phyloP scores from a whole-genome alignment of 1,284 basidiomycete genomes.

The Microbotryum lychnidis-dioicae region DNA sequence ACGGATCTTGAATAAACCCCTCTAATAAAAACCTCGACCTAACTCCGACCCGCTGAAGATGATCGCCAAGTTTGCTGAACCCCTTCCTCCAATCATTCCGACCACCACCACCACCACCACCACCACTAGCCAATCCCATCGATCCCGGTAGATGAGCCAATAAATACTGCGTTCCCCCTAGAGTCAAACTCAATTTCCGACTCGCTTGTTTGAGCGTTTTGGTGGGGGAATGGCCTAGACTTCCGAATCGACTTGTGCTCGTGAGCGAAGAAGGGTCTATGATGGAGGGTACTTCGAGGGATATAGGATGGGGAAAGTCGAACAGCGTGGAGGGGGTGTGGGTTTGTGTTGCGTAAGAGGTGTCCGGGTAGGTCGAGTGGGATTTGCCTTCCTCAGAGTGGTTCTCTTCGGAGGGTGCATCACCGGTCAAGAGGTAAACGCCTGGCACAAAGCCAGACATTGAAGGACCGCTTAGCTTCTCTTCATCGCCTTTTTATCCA shows the following conservation, averaged over 20 bases:
- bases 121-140: no score
- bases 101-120: no score
- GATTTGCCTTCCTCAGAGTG: no score
- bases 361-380: no score
- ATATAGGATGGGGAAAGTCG: not conserved
- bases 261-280: not conserved
- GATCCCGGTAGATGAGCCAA: no score
- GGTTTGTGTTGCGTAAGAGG: not conserved
- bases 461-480: no score
- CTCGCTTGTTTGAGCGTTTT: not conserved
- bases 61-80: no score
- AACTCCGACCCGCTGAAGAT: no score
- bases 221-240: not conserved
- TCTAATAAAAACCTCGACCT: no score
- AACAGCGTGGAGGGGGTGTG: not conserved
- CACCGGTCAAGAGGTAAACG: constrained; percentile 22
- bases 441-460: constrained; percentile 1
- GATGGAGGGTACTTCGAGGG: not conserved
- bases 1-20: no score
- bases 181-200: not conserved
- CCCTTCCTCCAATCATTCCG: no score
- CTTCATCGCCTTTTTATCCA: no score
- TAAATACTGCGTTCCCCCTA: constrained; percentile 2
- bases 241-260: not conserved
- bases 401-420: not conserved